Percentiles rank a stretch among this genome's conserved stretches.
Evolutionary conservation across 2,329 filamentous ascomycete species (phyloP).

Genomic region (Coniella lustricola): DNA sequence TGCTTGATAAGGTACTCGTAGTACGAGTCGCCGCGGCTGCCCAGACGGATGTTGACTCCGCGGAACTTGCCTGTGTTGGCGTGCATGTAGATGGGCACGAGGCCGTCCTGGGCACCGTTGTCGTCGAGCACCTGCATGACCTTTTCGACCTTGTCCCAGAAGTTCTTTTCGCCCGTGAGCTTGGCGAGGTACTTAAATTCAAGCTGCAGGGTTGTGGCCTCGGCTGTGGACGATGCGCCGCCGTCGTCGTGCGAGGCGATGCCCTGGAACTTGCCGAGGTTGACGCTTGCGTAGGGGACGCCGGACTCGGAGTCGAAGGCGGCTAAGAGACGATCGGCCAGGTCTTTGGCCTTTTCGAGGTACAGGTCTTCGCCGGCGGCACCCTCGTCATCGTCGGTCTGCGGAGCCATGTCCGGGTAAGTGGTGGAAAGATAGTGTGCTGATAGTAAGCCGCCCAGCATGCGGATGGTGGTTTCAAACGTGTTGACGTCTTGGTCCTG

Average conservation of each 20-base stretch:
- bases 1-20: constrained; percentile 99
- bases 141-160: constrained; percentile 87
- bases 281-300: constrained; percentile 84
- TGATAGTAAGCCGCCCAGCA: constrained; percentile 87
- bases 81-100: constrained; percentile 88
- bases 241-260: constrained; percentile 76
- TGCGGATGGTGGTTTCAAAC: constrained; percentile 96
- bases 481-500: constrained; percentile 95
- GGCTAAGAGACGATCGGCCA: constrained; percentile 78
- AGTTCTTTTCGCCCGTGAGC: constrained; percentile 83
- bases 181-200: constrained; percentile 97
- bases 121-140: constrained; percentile 88
- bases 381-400: constrained; percentile 64
- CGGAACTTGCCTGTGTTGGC: constrained; percentile 71
- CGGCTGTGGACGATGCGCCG: constrained; percentile 88
- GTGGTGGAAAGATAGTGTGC: constrained; percentile 90
- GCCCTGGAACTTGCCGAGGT: constrained; percentile 69
- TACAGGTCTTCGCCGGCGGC: constrained; percentile 81
- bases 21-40: constrained; percentile 92
- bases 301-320: constrained; percentile 86
- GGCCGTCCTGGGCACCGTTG: constrained; percentile 69
- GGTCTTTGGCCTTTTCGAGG: constrained; percentile 88
- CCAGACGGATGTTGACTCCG: constrained; percentile 80
- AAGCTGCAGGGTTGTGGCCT: constrained; percentile 85
- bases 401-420: constrained; percentile 71